Evolutionary conservation across 352 stramenopile genomes (phyloP).

Genomic region (Vaucheria bursata): DNA sequence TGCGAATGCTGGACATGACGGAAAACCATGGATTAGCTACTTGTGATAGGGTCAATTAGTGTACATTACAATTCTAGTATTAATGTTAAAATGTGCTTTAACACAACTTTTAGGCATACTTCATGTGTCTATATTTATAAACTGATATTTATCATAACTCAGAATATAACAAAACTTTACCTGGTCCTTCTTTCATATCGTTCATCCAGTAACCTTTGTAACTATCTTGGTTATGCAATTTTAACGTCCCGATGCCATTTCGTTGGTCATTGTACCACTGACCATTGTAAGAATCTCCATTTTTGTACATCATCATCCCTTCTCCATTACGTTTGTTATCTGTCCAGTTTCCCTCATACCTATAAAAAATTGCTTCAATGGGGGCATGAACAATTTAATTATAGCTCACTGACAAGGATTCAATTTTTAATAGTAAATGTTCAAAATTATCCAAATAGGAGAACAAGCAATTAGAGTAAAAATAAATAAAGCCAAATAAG

Average conservation of each 20-base stretch:
- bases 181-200: conserved; percentile 74
- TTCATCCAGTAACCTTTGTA: conserved; percentile 72
- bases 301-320: conserved; percentile 63
- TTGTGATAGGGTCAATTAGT: too few species aligned
- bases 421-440: too few species aligned
- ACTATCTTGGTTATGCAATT: conserved; percentile 63
- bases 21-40: too few species aligned
- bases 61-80: too few species aligned
- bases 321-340: conserved; percentile 62
- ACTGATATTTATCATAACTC: too few species aligned
- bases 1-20: too few species aligned
- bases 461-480: too few species aligned
- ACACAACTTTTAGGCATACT: too few species aligned
- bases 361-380: conserved; percentile 22
- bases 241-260: conserved; percentile 59
- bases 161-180: conserved; percentile 10
- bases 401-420: neutral
- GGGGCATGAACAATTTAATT: neutral
- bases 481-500: too few species aligned
- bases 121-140: too few species aligned
- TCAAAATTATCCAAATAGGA: too few species aligned
- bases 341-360: conserved; percentile 66
- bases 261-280: conserved; percentile 64
- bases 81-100: too few species aligned
- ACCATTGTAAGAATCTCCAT: conserved; percentile 68